Evolutionary conservation across 805 yeast species (phyloP).

Genomic region (Metschnikowia lachancei): DNA sequence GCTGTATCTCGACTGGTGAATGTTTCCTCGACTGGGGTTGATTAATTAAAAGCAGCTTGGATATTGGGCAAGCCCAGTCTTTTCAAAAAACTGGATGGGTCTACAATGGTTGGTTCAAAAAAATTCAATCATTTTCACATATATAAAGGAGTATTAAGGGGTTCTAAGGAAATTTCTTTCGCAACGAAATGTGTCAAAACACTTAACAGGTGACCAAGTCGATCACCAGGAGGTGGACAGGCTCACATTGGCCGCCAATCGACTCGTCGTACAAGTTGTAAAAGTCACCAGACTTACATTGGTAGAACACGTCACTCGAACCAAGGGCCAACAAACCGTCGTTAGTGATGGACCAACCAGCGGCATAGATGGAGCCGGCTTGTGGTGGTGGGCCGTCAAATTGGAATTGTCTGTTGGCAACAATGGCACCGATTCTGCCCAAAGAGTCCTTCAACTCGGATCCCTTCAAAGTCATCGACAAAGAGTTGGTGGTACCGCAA

Average conservation of each 20-base stretch:
- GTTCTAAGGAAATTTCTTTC: neutral
- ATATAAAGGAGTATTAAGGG: slow-evolving; percentile 6
- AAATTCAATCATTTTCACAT: slow-evolving; percentile 15
- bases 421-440: slow-evolving; percentile 76
- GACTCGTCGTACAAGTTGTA: slow-evolving; percentile 72
- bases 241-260: slow-evolving; percentile 49
- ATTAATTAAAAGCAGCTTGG: no score
- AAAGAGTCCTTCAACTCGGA: slow-evolving; percentile 53
- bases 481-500: slow-evolving; percentile 32
- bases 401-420: slow-evolving; percentile 79
- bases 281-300: slow-evolving; percentile 73
- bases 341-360: slow-evolving; percentile 43
- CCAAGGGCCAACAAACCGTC: slow-evolving; percentile 67
- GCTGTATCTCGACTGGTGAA: no score
- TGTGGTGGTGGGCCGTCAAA: slow-evolving; percentile 82
- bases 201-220: slow-evolving; percentile 54
- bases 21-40: no score
- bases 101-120: neutral
- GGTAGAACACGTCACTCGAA: slow-evolving; percentile 59
- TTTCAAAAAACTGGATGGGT: no score
- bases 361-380: slow-evolving; percentile 39
- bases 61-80: no score
- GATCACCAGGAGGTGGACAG: slow-evolving; percentile 59
- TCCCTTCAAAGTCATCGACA: slow-evolving; percentile 52
- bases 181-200: neutral